phyloP scores from a whole-genome alignment of 441 rosid species.

The Pelargonium australe region DNA sequence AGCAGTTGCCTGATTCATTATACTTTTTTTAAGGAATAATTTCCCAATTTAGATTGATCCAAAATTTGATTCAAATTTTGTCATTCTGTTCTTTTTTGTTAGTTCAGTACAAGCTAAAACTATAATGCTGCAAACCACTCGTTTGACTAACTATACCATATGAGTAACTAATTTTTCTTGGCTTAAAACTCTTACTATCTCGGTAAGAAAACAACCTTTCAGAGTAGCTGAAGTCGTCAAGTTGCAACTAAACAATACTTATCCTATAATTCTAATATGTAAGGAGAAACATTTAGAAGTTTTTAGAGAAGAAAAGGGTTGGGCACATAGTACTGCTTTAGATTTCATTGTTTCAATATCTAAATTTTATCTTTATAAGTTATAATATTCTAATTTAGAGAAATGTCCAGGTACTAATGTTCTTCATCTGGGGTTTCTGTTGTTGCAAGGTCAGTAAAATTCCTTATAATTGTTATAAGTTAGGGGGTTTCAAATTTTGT shows the following conservation, averaged over 20 bases:
- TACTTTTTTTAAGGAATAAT: neutral
- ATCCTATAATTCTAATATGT: too few relatives aligned
- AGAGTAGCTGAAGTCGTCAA: too few relatives aligned
- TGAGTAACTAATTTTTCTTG: too few relatives aligned
- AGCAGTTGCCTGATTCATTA: neutral
- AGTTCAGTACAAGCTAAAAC: too few relatives aligned
- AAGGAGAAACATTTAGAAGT: too few relatives aligned
- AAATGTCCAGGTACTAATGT: slow-evolving; percentile 61
- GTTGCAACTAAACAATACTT: too few relatives aligned
- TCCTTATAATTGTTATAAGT: neutral
- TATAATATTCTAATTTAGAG: slow-evolving; percentile 25
- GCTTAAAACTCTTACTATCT: too few relatives aligned
- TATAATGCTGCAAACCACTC: too few relatives aligned
- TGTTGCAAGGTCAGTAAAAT: slow-evolving; percentile 75
- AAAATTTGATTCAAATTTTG: neutral
- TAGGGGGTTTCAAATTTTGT: slow-evolving; percentile 10
- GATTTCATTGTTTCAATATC: neutral
- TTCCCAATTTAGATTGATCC: neutral
- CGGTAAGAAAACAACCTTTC: too few relatives aligned
- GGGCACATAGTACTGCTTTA: too few relatives aligned
- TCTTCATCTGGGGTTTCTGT: slow-evolving; percentile 64
- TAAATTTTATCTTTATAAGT: neutral
- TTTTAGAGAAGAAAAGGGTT: too few relatives aligned
- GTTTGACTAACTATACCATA: too few relatives aligned
- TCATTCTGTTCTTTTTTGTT: neutral